Evolutionary conservation across 495 filamentous ascomycete genomes (phyloP).

Genomic region (Xylaria palmicola): DNA sequence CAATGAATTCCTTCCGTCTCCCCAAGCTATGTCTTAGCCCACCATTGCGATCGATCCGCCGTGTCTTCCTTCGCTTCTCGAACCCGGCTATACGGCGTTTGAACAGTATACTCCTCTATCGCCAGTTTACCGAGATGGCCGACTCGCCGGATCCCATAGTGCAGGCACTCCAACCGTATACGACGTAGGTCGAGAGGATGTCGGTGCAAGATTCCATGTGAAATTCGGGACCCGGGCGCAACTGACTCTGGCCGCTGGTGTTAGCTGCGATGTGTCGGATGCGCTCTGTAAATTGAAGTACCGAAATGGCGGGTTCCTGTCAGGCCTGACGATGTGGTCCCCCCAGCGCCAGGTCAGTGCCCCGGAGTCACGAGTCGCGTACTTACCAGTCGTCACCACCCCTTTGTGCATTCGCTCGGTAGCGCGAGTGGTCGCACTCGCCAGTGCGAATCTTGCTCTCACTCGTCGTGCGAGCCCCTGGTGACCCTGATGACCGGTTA

Average conservation of each 20-base stretch:
- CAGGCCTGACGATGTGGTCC: constrained; percentile 58
- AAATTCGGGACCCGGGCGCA: not conserved
- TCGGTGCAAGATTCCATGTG: not conserved
- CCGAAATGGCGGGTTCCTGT: constrained; percentile 56
- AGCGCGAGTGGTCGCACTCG: too few relatives aligned
- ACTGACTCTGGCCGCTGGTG: constrained; percentile 13
- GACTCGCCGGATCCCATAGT: constrained; percentile 33
- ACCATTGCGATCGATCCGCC: not conserved
- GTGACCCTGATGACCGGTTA: too few relatives aligned
- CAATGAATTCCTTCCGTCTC: not conserved
- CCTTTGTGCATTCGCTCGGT: too few relatives aligned
- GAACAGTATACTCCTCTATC: not conserved
- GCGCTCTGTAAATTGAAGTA: constrained; percentile 50
- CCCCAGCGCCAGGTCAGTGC: constrained; percentile 51
- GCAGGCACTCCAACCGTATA: constrained; percentile 39
- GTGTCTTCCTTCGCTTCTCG: not conserved
- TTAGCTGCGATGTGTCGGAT: constrained; percentile 47
- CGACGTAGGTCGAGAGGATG: constrained; percentile 33
- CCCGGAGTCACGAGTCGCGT: too few relatives aligned
- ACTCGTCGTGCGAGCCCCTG: too few relatives aligned
- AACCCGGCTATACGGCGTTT: not conserved
- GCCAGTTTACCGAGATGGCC: not conserved
- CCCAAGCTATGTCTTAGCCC: not conserved
- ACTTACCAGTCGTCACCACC: too few relatives aligned
- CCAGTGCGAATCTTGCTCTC: too few relatives aligned